Conservation (phyloP, 2,329 filamentous ascomycete species). For the Pseudogymnoascus sp. region DNA sequence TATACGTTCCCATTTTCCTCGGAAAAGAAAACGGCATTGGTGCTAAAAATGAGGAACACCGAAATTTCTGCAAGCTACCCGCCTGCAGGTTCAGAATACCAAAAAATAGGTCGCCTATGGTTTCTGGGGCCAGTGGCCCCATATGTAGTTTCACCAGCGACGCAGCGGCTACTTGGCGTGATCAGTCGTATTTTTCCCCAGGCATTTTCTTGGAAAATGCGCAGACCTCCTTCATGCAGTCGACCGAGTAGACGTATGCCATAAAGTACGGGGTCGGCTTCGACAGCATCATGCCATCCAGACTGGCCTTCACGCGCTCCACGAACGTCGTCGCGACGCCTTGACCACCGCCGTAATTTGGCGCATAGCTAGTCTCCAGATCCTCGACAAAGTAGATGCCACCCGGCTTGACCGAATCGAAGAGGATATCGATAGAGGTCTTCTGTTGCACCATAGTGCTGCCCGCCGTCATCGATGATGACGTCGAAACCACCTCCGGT, state of each 20-base stretch:
- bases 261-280: constrained; percentile 25
- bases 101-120: background rate
- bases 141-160: background rate
- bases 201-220: constrained; percentile 23
- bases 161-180: background rate
- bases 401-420: constrained; percentile 32
- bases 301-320: constrained; percentile 22
- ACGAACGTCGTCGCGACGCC: constrained; percentile 12
- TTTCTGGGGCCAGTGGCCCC: background rate
- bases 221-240: constrained; percentile 29
- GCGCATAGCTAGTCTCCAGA: constrained; percentile 28
- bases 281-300: constrained; percentile 23
- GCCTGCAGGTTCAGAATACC: background rate
- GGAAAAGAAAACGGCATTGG: background rate
- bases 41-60: background rate
- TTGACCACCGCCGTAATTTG: constrained; percentile 23
- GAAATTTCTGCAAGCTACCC: background rate
- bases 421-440: constrained; percentile 31
- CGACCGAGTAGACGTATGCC: constrained; percentile 20
- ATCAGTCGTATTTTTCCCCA: background rate
- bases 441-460: constrained; percentile 35
- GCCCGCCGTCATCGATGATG: constrained; percentile 36
- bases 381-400: constrained; percentile 33
- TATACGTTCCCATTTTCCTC: background rate
- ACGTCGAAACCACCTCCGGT: constrained; percentile 34